phyloP scores from a whole-genome alignment of 257 asterid species.

The Solanum chmielewskii region DNA sequence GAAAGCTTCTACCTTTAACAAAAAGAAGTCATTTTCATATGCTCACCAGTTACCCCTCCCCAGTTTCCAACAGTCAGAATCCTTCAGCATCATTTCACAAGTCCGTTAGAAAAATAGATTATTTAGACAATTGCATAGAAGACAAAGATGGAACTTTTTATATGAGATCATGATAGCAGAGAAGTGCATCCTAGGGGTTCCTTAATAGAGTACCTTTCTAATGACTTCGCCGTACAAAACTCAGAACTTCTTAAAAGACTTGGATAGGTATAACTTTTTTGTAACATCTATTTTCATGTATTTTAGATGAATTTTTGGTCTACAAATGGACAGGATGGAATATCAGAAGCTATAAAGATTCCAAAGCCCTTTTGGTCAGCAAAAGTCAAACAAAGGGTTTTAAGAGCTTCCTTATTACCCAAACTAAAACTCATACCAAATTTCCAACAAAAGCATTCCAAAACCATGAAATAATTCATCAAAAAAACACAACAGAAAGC shows the following conservation, averaged over 20 bases:
- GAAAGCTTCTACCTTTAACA: not conserved
- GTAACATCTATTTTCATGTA: not conserved
- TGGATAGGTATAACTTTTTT: not conserved
- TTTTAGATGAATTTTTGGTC: not conserved
- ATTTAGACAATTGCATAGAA: not conserved
- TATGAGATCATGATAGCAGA: not conserved
- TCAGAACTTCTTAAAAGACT: not conserved
- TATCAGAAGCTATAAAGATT: not conserved
- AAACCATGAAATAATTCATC: not conserved
- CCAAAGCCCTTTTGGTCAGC: not conserved
- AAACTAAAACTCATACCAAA: slow-evolving; percentile 1
- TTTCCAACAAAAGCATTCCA: not conserved
- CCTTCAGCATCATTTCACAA: not conserved
- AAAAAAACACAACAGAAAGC: not conserved
- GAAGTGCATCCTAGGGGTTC: not conserved
- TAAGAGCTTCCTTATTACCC: not conserved
- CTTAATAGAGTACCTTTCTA: not conserved
- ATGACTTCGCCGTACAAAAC: not conserved
- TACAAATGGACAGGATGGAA: not conserved
- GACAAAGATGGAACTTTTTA: not conserved
- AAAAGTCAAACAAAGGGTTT: not conserved
- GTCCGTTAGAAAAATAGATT: not conserved
- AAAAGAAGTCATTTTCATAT: not conserved
- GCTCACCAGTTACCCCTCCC: not conserved
- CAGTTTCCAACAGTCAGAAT: not conserved